A percentile compares a stretch with the other conserved stretches of the same genome.
phyloP scores from a whole-genome alignment of 768 basidiomycete genomes.

The Rhodosporidiobolus odoratus region DNA sequence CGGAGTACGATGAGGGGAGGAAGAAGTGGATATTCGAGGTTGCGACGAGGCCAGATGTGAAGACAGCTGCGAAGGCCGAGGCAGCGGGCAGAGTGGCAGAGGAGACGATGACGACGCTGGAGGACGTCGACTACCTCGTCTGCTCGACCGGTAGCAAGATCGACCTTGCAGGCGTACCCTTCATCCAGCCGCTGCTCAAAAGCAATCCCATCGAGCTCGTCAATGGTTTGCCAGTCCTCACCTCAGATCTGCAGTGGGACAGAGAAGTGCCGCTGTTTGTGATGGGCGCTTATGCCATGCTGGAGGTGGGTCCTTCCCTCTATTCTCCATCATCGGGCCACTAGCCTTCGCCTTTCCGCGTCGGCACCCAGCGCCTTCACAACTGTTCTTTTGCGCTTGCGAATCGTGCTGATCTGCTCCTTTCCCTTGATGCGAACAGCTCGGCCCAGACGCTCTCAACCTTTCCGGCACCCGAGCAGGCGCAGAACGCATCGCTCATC shows the following conservation, averaged over 20 bases:
- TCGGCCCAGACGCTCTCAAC: constrained; percentile 36
- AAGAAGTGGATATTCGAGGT: constrained; percentile 12
- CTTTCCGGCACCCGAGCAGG: constrained; percentile 27
- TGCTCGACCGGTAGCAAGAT: constrained; percentile 33
- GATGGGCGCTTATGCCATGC: constrained; percentile 34
- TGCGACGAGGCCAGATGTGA: not conserved
- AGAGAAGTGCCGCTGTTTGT: constrained; percentile 26
- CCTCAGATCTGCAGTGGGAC: constrained; percentile 34
- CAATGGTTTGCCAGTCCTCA: constrained; percentile 33
- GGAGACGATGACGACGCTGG: not conserved
- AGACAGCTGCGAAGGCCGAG: not conserved
- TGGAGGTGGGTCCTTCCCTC: constrained; percentile 24
- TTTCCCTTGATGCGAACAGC: not conserved
- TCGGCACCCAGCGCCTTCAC: not conserved
- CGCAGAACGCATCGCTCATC: constrained; percentile 29
- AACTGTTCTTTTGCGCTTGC: not conserved
- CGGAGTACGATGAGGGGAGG: not conserved
- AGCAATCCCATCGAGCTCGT: constrained; percentile 31
- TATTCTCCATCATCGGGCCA: not conserved
- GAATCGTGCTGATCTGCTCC: too few species aligned
- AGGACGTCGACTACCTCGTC: constrained; percentile 28
- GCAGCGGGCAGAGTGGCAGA: not conserved
- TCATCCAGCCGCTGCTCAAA: constrained; percentile 25
- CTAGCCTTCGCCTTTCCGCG: not conserved
- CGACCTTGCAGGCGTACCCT: constrained; percentile 19